Percentiles rank a stretch among this genome's conserved stretches.
Evolutionary conservation across 129 eudicot genomes (phyloP).

Genomic region (Oenanthe sinensis): DNA sequence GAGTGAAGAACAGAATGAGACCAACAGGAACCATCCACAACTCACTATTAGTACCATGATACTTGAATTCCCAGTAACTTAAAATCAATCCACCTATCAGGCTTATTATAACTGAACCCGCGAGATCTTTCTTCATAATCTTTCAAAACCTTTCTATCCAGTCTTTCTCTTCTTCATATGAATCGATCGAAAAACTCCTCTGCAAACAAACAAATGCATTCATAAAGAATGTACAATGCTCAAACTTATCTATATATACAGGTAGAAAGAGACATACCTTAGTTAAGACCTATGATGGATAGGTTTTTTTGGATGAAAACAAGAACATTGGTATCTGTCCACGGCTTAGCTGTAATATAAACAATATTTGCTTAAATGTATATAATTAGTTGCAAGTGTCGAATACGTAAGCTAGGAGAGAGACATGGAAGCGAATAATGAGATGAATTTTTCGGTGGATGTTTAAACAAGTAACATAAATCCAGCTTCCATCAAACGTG

Average conservation of each 20-base stretch:
- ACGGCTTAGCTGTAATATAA: not conserved
- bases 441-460: not conserved
- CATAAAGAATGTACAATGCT: not conserved
- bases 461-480: not conserved
- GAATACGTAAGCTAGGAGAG: not conserved
- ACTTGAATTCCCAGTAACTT: conserved; percentile 43
- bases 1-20: conserved; percentile 52
- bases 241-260: not conserved
- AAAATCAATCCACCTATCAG: conserved; percentile 48
- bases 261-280: not conserved
- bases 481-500: not conserved
- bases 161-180: conserved; percentile 9
- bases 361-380: not conserved
- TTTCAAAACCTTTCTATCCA: conserved; percentile 7
- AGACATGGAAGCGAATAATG: not conserved
- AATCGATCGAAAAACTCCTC: not conserved
- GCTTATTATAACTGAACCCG: conserved; percentile 34
- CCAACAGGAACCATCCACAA: conserved; percentile 89
- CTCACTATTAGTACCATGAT: conserved; percentile 46
- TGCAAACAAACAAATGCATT: not conserved
- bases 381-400: not conserved
- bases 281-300: conserved; percentile 6
- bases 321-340: not conserved
- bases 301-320: not conserved
- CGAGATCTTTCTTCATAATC: conserved; percentile 24